Conservation (phyloP, 495 filamentous ascomycete genomes). For the Penicillium silybi region DNA sequence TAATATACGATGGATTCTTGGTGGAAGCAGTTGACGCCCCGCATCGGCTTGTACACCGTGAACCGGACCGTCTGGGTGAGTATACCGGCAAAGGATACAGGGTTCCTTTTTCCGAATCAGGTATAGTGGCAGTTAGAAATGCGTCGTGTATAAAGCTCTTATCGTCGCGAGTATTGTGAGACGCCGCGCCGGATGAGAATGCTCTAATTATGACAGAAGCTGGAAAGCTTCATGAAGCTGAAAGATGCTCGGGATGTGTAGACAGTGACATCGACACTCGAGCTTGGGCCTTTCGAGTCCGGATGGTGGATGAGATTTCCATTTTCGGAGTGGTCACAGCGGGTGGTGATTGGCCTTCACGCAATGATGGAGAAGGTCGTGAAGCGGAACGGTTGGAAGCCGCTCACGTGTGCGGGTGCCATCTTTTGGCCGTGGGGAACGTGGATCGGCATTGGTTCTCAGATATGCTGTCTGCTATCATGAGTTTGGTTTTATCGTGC, state of each 20-base stretch:
- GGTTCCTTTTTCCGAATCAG: conserved; percentile 8
- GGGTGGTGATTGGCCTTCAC: conserved; percentile 7
- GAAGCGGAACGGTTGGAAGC: conserved; percentile 4
- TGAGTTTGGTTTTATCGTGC: neutral
- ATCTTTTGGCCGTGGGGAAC: neutral
- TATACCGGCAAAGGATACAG: conserved; percentile 13
- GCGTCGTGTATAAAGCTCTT: neutral
- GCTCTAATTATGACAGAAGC: neutral
- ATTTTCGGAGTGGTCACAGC: conserved; percentile 1
- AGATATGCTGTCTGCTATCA: neutral
- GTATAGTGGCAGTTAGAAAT: neutral
- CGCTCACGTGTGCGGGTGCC: conserved; percentile 23
- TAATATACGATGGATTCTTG: conserved; percentile 3
- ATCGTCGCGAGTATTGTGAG: neutral
- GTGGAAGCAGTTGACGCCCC: conserved; percentile 11
- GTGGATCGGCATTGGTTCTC: neutral
- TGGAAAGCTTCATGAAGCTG: neutral
- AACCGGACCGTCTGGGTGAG: conserved; percentile 3
- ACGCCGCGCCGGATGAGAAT: neutral
- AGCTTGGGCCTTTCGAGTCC: conserved; percentile 1
- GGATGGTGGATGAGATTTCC: conserved; percentile 13
- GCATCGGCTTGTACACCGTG: conserved; percentile 11
- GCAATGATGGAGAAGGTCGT: neutral
- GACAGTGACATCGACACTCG: neutral
- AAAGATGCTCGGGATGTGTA: neutral